Base-by-base conservation (phyloP, 495 filamentous ascomycete genomes). In the Sporormia fimetaria region DNA sequence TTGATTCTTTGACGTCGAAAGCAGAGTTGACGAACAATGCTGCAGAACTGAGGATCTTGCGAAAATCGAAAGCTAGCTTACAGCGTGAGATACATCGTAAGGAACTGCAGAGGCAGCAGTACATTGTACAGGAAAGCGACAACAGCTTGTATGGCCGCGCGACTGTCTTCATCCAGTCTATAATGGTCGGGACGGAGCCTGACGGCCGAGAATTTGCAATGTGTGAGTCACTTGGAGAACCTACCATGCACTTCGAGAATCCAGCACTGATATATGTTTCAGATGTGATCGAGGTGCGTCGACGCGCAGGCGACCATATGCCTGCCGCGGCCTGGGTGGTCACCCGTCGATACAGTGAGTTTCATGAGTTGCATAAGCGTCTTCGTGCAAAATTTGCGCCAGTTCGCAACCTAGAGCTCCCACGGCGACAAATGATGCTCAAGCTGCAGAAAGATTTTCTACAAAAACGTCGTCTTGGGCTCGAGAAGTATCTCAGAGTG, bases 11-110 rank as follows among this genome's bases (percentile, higher is more conserved):
- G 43, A 85, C 82, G 8, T 73, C 82, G 21, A 99, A 96, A 61
- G 92, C 92, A 0, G 92, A 99, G 55, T 67, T 99, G 22, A 96
- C 92, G 2, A 96, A 96, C 59, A 96, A 96, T 58, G 81, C 79
- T 1, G 83, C 87, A 15, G 92, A 99, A 59, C 58, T 99, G 37
- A 70, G 90, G 40, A 96, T 99, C 27, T 59, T 99, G 22, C 76
- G 82, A 24, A 99, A 99, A 58, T 94, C 87, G 3, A 94, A 88
- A 56, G 76, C 83, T 11, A 95, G 88, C 57, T 67, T 99, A 42
- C 78, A 93, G 53, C 71, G 88, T 28, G 92, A 99, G 57, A 85
- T 94, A 25, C 73, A 83, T 26, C 75, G 90, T 21, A 96, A 96
- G 58, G 90, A 95, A 62, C 70, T 99, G 55, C 92, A 99, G 61